These are phyloP conservation scores for Pseudocercospora musae DNA, from an alignment of 2,329 filamentous ascomycete genomes.

Conservation along the genomic window DNA sequence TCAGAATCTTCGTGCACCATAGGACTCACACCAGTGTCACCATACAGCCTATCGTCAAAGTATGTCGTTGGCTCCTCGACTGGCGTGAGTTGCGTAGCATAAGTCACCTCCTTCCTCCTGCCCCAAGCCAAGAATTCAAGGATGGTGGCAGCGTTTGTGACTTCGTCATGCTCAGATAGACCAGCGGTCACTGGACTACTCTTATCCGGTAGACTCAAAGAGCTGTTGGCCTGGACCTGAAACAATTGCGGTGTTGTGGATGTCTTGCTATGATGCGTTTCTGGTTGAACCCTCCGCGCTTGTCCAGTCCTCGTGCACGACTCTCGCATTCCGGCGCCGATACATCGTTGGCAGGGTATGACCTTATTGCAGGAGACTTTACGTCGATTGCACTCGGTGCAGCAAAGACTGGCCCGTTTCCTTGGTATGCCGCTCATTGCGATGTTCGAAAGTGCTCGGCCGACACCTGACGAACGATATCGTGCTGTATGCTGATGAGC, in stretches of 20 bases:
- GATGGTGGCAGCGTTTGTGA: slow-evolving; percentile 11
- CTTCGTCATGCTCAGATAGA: neutral
- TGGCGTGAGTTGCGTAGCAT: slow-evolving; percentile 4
- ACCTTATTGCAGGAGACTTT: slow-evolving; percentile 10
- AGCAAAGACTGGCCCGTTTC: slow-evolving; percentile 5
- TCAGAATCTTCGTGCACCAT: neutral
- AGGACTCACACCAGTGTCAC: neutral
- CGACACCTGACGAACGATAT: neutral
- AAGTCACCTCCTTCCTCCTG: slow-evolving; percentile 10
- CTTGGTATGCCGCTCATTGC: slow-evolving; percentile 5
- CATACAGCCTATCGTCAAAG: neutral
- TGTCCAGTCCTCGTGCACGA: slow-evolving; percentile 1
- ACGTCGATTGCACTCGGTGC: slow-evolving; percentile 5
- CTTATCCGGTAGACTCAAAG: neutral
- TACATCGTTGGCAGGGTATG: slow-evolving; percentile 9
- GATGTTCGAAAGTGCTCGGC: slow-evolving; percentile 1
- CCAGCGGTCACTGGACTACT: neutral
- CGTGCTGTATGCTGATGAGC: neutral
- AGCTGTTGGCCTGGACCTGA: neutral
- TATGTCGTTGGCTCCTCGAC: neutral
- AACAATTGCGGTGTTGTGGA: neutral
- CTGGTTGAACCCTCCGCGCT: neutral
- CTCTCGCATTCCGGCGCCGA: slow-evolving; percentile 1
- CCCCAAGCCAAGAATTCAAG: slow-evolving; percentile 16
- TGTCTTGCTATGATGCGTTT: neutral